These are phyloP conservation scores for Podaxis mareebaensis DNA, from an alignment of 768 basidiomycete species.

Conservation along the genomic window DNA sequence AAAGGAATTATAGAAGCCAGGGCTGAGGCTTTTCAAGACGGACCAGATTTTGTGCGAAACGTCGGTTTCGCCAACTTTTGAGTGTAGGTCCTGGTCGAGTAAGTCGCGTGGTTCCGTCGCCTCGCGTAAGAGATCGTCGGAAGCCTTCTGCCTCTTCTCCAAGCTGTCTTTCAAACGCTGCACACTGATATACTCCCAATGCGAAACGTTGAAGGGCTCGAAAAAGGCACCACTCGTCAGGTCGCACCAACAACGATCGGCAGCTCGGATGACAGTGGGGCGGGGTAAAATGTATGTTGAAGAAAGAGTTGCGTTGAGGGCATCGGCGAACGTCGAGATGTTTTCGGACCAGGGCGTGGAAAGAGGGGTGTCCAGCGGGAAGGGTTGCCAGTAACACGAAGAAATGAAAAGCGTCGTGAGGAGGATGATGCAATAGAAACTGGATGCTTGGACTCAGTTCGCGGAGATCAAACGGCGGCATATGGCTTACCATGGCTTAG, in stretches of 20 bases:
- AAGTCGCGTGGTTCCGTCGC: slow-evolving; percentile 5
- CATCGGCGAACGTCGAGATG: slow-evolving; percentile 73
- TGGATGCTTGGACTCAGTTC: slow-evolving; percentile 28
- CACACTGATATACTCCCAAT: slow-evolving; percentile 73
- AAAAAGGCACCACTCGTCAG: slow-evolving; percentile 65
- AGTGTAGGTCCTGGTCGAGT: slow-evolving; percentile 1
- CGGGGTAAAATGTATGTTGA: slow-evolving; percentile 41
- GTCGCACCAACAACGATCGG: slow-evolving; percentile 89
- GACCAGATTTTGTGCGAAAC: slow-evolving; percentile 17
- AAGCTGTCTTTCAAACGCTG: slow-evolving; percentile 43
- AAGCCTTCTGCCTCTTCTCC: slow-evolving; percentile 32
- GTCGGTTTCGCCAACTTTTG: background rate
- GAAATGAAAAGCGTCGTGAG: slow-evolving; percentile 83
- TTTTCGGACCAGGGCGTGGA: slow-evolving; percentile 66
- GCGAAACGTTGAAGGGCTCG: slow-evolving; percentile 73
- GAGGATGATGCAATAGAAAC: slow-evolving; percentile 86
- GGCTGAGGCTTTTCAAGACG: slow-evolving; percentile 17
- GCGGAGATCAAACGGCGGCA: background rate
- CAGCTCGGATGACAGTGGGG: slow-evolving; percentile 61
- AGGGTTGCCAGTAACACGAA: slow-evolving; percentile 89
- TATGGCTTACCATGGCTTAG: slow-evolving; percentile 73
- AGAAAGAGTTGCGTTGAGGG: slow-evolving; percentile 51
- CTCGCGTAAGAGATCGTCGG: slow-evolving; percentile 18
- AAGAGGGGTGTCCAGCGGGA: slow-evolving; percentile 63
- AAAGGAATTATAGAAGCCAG: slow-evolving; percentile 8